phyloP scores from a whole-genome alignment of 305 asterid genomes.

The Fraxinus sp. region DNA sequence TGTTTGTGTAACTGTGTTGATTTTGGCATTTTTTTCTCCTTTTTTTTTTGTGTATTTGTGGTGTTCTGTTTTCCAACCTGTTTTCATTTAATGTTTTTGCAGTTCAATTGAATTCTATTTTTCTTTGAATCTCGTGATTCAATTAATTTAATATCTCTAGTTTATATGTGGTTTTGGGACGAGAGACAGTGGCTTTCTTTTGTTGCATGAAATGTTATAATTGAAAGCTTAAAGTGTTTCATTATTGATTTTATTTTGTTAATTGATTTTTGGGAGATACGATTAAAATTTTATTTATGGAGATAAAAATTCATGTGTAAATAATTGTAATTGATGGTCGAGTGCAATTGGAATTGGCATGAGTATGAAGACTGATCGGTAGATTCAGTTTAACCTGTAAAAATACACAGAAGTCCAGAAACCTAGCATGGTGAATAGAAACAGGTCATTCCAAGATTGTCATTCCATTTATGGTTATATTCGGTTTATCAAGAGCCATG shows the following conservation, averaged over 20 bases:
- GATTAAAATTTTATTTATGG: not conserved
- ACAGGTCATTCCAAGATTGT: not conserved
- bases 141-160: not conserved
- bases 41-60: not conserved
- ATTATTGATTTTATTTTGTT: slow-evolving; percentile 16
- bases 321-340: not conserved
- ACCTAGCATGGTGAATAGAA: not conserved
- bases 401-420: not conserved
- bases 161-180: slow-evolving; percentile 5
- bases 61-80: not conserved
- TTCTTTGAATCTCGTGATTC: not conserved
- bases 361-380: slow-evolving; percentile 17
- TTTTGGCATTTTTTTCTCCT: not conserved
- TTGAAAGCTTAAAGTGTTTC: slow-evolving; percentile 7
- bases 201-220: slow-evolving; percentile 35
- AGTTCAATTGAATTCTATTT: not conserved
- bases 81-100: not conserved
- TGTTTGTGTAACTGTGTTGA: not conserved
- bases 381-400: not conserved
- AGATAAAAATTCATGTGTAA: slow-evolving; percentile 1
- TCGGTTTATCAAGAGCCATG: not conserved
- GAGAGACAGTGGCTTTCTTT: slow-evolving; percentile 15
- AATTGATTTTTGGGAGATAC: not conserved
- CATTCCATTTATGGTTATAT: not conserved
- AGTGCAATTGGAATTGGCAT: slow-evolving; percentile 1